These are phyloP conservation scores for Edaphochlamys debaryana DNA, from an alignment of 139 green algal genomes.

Conservation along the genomic window DNA sequence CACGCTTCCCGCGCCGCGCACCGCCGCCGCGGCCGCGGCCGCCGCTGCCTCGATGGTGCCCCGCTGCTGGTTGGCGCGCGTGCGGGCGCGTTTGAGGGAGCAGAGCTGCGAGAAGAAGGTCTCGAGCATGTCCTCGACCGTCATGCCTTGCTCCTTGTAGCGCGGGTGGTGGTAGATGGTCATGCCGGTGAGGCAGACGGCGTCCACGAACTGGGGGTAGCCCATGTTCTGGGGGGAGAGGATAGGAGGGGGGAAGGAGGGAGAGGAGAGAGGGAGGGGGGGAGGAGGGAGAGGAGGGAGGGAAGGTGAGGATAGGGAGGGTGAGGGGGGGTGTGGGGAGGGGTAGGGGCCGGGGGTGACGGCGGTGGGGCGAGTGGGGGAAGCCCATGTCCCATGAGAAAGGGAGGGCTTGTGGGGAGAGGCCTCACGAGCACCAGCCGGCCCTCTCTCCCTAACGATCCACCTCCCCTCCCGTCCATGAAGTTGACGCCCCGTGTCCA, in stretches of 20 bases:
- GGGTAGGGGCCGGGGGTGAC: no score
- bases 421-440: no score
- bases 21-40: slow-evolving; percentile 8
- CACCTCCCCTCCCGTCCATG: no score
- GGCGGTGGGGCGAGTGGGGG: no score
- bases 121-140: slow-evolving; percentile 51
- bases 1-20: background rate
- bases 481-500: no score
- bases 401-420: no score
- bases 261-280: background rate
- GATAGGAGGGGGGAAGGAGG: background rate
- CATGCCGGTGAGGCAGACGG: slow-evolving; percentile 47
- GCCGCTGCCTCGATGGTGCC: slow-evolving; percentile 2
- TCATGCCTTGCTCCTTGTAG: slow-evolving; percentile 47
- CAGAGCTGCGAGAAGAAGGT: slow-evolving; percentile 58
- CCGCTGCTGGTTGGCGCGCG: background rate
- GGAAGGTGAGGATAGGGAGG: background rate
- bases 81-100: slow-evolving; percentile 27
- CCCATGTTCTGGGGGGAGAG: slow-evolving; percentile 36
- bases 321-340: background rate
- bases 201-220: slow-evolving; percentile 55
- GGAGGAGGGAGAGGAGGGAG: no score
- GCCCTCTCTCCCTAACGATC: no score
- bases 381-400: no score
- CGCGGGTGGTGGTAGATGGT: slow-evolving; percentile 44